Percentiles rank a stretch among this genome's conserved stretches.
phyloP scores from a whole-genome alignment of 495 filamentous ascomycete species.

The Penicillium turbatum region DNA sequence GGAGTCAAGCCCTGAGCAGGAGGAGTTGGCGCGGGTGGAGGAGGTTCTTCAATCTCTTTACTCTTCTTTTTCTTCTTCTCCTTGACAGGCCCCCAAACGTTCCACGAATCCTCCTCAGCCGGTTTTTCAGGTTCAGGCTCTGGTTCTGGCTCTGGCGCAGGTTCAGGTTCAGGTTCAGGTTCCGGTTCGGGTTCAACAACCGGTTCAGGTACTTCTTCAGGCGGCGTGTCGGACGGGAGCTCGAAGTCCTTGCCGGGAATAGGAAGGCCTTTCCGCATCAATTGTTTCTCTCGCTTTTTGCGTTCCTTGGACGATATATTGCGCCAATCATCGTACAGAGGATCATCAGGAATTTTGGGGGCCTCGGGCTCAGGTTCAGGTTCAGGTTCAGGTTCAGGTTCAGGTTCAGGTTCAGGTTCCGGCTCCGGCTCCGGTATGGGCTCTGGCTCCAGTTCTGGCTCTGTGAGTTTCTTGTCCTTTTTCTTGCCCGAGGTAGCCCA shows the following conservation, averaged over 20 bases:
- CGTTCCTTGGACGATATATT: slow-evolving; percentile 36
- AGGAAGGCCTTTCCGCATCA: slow-evolving; percentile 34
- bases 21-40: slow-evolving; percentile 49
- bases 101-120: slow-evolving; percentile 33
- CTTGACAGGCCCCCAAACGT: slow-evolving; percentile 33
- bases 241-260: slow-evolving; percentile 37
- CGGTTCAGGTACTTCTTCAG: slow-evolving; percentile 12
- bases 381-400: slow-evolving; percentile 27
- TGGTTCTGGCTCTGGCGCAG: slow-evolving; percentile 13
- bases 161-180: slow-evolving; percentile 12
- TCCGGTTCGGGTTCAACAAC: slow-evolving; percentile 14
- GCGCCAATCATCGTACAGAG: slow-evolving; percentile 37
- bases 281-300: slow-evolving; percentile 37
- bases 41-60: slow-evolving; percentile 39
- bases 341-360: slow-evolving; percentile 29
- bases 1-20: slow-evolving; percentile 46
- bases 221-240: slow-evolving; percentile 22
- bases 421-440: slow-evolving; percentile 23
- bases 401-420: slow-evolving; percentile 27
- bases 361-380: slow-evolving; percentile 28
- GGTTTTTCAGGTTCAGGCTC: slow-evolving; percentile 24
- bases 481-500: slow-evolving; percentile 30
- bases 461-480: slow-evolving; percentile 18
- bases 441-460: slow-evolving; percentile 22
- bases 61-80: slow-evolving; percentile 43